phyloP scores from a whole-genome alignment of 371 early-diverging fungal species.

The Mortierella sp. region DNA sequence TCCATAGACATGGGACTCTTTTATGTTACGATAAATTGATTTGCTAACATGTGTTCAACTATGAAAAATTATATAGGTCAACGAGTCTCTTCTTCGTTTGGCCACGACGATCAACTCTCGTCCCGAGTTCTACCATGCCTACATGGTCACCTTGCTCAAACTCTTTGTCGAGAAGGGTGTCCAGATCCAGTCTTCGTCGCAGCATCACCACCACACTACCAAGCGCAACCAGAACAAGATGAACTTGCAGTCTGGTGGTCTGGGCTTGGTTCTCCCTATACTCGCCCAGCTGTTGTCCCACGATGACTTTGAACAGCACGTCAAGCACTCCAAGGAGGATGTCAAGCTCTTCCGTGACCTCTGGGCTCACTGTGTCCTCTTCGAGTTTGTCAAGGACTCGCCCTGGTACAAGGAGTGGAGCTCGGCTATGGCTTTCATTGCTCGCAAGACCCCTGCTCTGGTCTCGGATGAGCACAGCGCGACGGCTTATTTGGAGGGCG shows the following conservation, averaged over 20 bases:
- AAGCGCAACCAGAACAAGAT: constrained; percentile 65
- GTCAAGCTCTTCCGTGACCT: constrained; percentile 84
- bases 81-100: constrained; percentile 54
- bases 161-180: constrained; percentile 83
- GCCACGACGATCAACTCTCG: constrained; percentile 66
- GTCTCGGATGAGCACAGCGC: constrained; percentile 73
- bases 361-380: constrained; percentile 91
- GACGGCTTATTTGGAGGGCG: constrained; percentile 89
- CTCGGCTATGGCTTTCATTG: constrained; percentile 76
- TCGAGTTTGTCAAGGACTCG: constrained; percentile 82
- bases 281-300: constrained; percentile 73
- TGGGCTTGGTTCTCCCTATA: constrained; percentile 79
- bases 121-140: constrained; percentile 70
- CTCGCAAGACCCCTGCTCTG: constrained; percentile 89
- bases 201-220: constrained; percentile 54
- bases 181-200: constrained; percentile 64
- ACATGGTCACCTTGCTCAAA: constrained; percentile 68
- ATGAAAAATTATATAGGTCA: constrained; percentile 12
- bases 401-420: constrained; percentile 88
- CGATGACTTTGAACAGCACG: constrained; percentile 72
- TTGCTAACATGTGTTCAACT: constrained; percentile 26
- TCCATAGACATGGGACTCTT: background rate
- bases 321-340: constrained; percentile 73
- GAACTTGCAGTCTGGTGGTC: constrained; percentile 67
- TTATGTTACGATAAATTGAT: background rate